phyloP scores from a whole-genome alignment of 495 filamentous ascomycete species.

The Xylaria venustula region DNA sequence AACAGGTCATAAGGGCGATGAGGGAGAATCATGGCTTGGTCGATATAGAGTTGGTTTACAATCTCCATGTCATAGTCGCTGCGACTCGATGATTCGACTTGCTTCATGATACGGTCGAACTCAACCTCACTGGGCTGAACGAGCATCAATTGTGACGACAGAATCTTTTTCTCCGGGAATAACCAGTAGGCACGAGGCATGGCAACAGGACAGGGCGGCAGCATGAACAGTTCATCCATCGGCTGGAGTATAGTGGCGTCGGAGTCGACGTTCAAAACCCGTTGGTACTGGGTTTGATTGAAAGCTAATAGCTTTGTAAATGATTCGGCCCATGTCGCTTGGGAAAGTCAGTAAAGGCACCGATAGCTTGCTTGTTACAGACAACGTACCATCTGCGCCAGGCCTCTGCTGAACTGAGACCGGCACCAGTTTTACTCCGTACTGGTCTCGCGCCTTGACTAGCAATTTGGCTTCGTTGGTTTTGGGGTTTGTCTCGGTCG shows the following conservation, averaged over 20 bases:
- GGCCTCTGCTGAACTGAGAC: conserved; percentile 54
- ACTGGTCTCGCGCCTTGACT: conserved; percentile 57
- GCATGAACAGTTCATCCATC: conserved; percentile 73
- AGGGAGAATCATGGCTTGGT: conserved; percentile 69
- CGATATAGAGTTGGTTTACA: conserved; percentile 66
- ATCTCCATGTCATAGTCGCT: conserved; percentile 71
- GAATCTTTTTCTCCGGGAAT: conserved; percentile 47
- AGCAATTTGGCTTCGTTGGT: conserved; percentile 57
- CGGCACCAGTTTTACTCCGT: conserved; percentile 60
- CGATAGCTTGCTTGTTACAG: not conserved
- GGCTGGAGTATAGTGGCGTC: conserved; percentile 61
- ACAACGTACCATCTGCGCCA: conserved; percentile 38
- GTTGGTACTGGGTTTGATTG: conserved; percentile 64
- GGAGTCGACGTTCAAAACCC: conserved; percentile 68
- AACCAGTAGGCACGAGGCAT: conserved; percentile 76
- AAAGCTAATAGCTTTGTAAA: conserved; percentile 72
- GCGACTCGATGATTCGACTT: conserved; percentile 36
- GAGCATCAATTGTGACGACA: conserved; percentile 65
- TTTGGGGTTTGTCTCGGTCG: conserved; percentile 29
- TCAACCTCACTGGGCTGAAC: conserved; percentile 59
- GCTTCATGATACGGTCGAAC: conserved; percentile 52
- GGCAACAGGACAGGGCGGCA: conserved; percentile 58
- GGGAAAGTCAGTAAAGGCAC: conserved; percentile 15
- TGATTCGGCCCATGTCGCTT: conserved; percentile 60
- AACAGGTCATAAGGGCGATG: conserved; percentile 71